Base-by-base conservation (phyloP, 805 yeast genomes). In the Limtongia smithiae region DNA sequence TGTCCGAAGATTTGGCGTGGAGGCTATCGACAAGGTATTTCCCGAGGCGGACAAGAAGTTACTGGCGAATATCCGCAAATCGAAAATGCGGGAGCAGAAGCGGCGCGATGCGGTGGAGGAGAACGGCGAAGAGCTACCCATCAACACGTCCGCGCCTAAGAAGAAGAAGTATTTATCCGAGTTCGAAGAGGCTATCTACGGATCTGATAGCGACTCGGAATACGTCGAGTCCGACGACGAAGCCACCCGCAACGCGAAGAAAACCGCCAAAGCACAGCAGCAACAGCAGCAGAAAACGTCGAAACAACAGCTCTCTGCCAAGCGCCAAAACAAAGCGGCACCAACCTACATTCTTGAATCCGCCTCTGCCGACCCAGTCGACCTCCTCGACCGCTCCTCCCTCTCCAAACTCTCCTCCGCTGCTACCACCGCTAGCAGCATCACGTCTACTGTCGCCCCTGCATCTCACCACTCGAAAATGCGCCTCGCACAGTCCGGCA, bases 391-490 rank as follows among this genome's bases (percentile, higher is more conserved):
- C 63, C 80, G 85, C 60, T 80, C 81, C 63, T 79, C 97, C 0
- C 70, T 93, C 55, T 83, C 96, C 0, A 90, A 85, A 56, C 88
- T 93, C 50, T 85, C 97, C 0, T 85, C 96, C 1, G 97, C 97
- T 30, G 79, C 75, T 69, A 79, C 74, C 53, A 24, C 37, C 14
- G 37, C 30, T 3, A 11, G 8, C 17, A 15, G 27, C 17, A 22
- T 14, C 7, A 7, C 30, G 4, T 18, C 77, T 58, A 44, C 68
- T 74, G 65, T 70, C 69, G 36, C 61, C 66, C 40, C 64, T 74
- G 40, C 67, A 35, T 37, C 41, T 14, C 37, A 49, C 57, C 54
- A 49, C 60, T 60, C 47, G 39, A 57, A 66, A 44, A 60, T 72
- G 27, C 68, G 72, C 41, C 72, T 77, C 59, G 73, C 76, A 43